Base-by-base conservation (phyloP, 2,329 filamentous ascomycete genomes). In the Monilinia polystroma region DNA sequence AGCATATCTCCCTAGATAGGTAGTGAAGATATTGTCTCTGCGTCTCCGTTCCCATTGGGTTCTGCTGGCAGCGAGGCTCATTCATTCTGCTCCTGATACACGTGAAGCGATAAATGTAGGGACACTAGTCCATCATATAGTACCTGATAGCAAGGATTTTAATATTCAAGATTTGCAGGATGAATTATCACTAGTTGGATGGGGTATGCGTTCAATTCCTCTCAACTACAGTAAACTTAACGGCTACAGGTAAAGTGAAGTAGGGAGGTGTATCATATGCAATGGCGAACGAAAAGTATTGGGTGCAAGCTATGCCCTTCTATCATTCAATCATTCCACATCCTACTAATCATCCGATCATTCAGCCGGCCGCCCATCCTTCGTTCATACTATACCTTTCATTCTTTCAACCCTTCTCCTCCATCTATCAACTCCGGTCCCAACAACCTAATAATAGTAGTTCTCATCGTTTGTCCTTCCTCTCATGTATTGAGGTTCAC, bases 401-500 rank as follows among this genome's bases (percentile, higher is more conserved):
- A 23, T 57, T 57, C 55, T 35, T 18, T 55, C 55, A 26, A 38
- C n/a, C 18, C 18, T 53, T 49, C 52, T 35, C 52, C 43, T 18
- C 10, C 55, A 51, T 62, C 53, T 47, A 43, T 12, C 32, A 60
- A 45, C 32, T 62, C 51, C 35, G 57, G 12, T 43, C 20, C 52
- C 41, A 56, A 16, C 20, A 57, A 60, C 64, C 69, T 80, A 78
- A 67, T 80, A 81, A 75, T 81, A 97, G 82, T 89, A 95, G 81
- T 93, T 94, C 90, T 98, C 95, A 77, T 98, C 93, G 65, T 90
- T 85, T 68, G 90, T 93, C 70, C 94, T 87, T 74, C 94, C 94
- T 75, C 93, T 88, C 81, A 97, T 86, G 84, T 90, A 97, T 76
- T 87, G 82, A 67, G 93, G 93, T 87, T 97, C 94, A 69, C 86